These are phyloP conservation scores for Diversispora epigaea DNA, from an alignment of 192 early-diverging fungal species.

Conservation along the genomic window DNA sequence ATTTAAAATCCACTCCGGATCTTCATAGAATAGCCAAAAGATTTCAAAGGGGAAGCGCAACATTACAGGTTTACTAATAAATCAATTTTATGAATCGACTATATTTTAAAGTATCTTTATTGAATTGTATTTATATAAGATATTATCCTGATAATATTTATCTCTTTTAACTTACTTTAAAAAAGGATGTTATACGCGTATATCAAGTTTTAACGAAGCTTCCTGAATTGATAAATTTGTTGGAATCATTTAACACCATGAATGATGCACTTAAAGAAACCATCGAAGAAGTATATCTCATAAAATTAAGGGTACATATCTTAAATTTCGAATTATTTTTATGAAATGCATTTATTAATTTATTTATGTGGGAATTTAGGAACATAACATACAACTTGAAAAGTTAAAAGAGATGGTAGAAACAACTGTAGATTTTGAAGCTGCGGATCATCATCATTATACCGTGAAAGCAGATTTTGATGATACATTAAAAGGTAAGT, in stretches of 20 bases:
- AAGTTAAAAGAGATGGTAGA: conserved; percentile 83
- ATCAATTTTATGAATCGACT: not conserved
- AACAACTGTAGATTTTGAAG: conserved; percentile 83
- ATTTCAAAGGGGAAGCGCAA: conserved; percentile 76
- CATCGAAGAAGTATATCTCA: conserved; percentile 55
- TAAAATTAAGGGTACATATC: conserved; percentile 45
- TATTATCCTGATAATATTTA: too few relatives aligned
- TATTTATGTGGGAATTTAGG: conserved; percentile 25
- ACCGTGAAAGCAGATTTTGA: conserved; percentile 86
- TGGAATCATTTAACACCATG: conserved; percentile 49
- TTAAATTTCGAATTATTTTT: not conserved
- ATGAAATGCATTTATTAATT: not conserved
- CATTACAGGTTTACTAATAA: conserved; percentile 53
- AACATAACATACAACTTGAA: conserved; percentile 55
- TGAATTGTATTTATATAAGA: too few relatives aligned
- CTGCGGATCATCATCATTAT: conserved; percentile 84
- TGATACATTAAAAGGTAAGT: conserved; percentile 61
- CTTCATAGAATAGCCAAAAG: conserved; percentile 83
- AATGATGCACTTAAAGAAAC: conserved; percentile 46
- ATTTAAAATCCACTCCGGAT: conserved; percentile 84
- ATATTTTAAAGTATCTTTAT: too few relatives aligned
- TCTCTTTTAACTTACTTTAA: not conserved
- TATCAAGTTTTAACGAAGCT: conserved; percentile 83
- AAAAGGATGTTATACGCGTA: conserved; percentile 79
- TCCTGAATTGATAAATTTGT: conserved; percentile 58